A percentile compares a stretch with the other conserved stretches of the same genome.
These are phyloP conservation scores for Wallemia mellicola DNA, from an alignment of 1,284 basidiomycete species.

Conservation along the genomic window DNA sequence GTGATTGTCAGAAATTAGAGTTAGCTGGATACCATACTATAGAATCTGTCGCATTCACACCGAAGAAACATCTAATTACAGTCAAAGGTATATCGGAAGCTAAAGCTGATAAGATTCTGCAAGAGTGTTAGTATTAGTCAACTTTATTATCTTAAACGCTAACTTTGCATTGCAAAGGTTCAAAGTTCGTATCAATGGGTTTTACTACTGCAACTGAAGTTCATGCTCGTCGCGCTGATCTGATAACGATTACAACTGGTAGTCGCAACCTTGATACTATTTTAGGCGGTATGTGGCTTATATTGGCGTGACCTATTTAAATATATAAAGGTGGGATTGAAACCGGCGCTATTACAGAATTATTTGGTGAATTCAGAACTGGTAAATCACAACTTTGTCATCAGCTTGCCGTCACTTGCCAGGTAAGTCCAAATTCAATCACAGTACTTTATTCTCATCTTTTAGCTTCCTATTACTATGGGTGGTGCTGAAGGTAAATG, in stretches of 20 bases:
- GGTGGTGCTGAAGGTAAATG: conserved; percentile 98
- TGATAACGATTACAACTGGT: conserved; percentile 89
- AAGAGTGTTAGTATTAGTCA: conserved; percentile 57
- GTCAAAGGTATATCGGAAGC: conserved; percentile 95
- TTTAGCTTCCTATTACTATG: conserved; percentile 65
- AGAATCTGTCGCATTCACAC: conserved; percentile 86
- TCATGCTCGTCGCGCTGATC: conserved; percentile 75
- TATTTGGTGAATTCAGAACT: conserved; percentile 95
- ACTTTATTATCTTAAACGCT: not conserved
- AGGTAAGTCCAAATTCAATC: conserved; percentile 17
- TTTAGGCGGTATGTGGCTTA: conserved; percentile 38
- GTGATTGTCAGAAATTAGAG: conserved; percentile 86
- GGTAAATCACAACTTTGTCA: conserved; percentile 98
- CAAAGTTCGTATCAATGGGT: conserved; percentile 85
- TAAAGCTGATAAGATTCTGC: conserved; percentile 88
- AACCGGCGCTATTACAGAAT: conserved; percentile 90
- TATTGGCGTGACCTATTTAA: not conserved
- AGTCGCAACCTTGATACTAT: conserved; percentile 87
- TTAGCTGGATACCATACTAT: conserved; percentile 81
- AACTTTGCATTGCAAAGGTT: conserved; percentile 25
- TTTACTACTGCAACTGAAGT: conserved; percentile 97
- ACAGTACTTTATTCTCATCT: not conserved
- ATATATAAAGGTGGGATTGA: conserved; percentile 55
- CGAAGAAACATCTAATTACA: conserved; percentile 65
- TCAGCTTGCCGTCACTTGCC: conserved; percentile 90